Evolutionary conservation across 2,329 filamentous ascomycete species (phyloP).

Genomic region (Epichloe scottii): DNA sequence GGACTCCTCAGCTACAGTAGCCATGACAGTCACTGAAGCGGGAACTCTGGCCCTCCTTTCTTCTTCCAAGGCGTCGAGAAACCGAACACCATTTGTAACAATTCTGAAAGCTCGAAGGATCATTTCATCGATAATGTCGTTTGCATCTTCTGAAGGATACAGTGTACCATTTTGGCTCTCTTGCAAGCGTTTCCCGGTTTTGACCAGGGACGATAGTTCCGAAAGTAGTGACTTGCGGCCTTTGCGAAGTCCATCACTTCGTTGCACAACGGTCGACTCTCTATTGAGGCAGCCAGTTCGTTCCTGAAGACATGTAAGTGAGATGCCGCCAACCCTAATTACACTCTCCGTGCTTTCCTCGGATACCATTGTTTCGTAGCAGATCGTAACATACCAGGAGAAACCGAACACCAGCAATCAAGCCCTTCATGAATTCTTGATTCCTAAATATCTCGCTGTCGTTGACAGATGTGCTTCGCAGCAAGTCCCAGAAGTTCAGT

Average conservation of each 20-base stretch:
- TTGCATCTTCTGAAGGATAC: constrained; percentile 43
- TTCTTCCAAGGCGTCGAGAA: constrained; percentile 74
- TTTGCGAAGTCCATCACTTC: constrained; percentile 62
- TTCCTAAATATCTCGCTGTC: constrained; percentile 72
- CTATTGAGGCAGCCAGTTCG: constrained; percentile 76
- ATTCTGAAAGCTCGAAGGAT: constrained; percentile 89
- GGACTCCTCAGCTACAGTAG: constrained; percentile 45
- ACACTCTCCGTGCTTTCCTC: neutral
- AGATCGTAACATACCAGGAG: constrained; percentile 54
- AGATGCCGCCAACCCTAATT: neutral
- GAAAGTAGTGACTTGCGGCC: constrained; percentile 80
- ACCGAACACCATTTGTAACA: constrained; percentile 79
- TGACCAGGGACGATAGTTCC: constrained; percentile 80
- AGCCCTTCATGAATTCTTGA: constrained; percentile 86
- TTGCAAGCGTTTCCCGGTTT: constrained; percentile 74
- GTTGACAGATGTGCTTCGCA: constrained; percentile 64
- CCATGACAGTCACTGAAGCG: constrained; percentile 46
- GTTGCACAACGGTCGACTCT: constrained; percentile 62
- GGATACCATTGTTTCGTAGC: neutral
- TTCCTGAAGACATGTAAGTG: constrained; percentile 45
- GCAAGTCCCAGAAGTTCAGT: constrained; percentile 83
- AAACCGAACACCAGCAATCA: constrained; percentile 86
- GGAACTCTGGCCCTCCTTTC: constrained; percentile 38
- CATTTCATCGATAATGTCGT: constrained; percentile 80
- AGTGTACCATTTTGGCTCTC: constrained; percentile 47